These are phyloP conservation scores for Stephania yunnanensis DNA, from an alignment of 164 flowering plant species.

Conservation along the genomic window DNA sequence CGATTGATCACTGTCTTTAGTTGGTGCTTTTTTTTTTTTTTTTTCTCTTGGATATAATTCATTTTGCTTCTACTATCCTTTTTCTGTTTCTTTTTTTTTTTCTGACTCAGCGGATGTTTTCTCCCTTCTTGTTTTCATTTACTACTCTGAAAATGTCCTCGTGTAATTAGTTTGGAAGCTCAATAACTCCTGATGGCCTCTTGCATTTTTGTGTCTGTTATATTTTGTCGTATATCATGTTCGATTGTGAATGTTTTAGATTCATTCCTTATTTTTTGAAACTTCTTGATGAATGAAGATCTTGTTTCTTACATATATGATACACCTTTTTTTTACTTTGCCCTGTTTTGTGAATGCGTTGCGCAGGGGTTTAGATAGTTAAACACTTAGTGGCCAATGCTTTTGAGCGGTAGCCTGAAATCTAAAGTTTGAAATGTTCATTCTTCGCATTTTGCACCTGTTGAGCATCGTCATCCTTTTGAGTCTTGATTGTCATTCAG, in stretches of 20 bases:
- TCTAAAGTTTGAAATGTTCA: slow-evolving; percentile 32
- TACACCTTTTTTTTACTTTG: slow-evolving; percentile 15
- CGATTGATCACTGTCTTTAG: too few species aligned
- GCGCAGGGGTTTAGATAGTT: slow-evolving; percentile 20
- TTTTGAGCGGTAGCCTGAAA: slow-evolving; percentile 27
- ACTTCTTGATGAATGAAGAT: neutral
- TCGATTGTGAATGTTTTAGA: neutral
- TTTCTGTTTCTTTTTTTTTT: neutral
- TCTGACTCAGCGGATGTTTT: neutral
- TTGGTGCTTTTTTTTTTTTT: neutral
- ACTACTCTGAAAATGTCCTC: neutral
- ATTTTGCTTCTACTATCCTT: too few species aligned
- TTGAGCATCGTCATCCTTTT: slow-evolving; percentile 45
- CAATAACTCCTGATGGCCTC: neutral
- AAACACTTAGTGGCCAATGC: slow-evolving; percentile 19
- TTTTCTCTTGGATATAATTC: too few species aligned
- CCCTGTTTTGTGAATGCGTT: slow-evolving; percentile 15
- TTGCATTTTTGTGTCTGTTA: neutral
- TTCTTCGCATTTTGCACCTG: slow-evolving; percentile 45
- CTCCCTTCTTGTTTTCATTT: neutral
- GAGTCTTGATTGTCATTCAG: slow-evolving; percentile 42
- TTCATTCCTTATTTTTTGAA: neutral
- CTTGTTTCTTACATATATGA: slow-evolving; percentile 14
- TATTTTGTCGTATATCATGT: neutral
- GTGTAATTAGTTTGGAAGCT: neutral